Conservation (phyloP, 805 yeast species). For the Yarrowia sp. region DNA sequence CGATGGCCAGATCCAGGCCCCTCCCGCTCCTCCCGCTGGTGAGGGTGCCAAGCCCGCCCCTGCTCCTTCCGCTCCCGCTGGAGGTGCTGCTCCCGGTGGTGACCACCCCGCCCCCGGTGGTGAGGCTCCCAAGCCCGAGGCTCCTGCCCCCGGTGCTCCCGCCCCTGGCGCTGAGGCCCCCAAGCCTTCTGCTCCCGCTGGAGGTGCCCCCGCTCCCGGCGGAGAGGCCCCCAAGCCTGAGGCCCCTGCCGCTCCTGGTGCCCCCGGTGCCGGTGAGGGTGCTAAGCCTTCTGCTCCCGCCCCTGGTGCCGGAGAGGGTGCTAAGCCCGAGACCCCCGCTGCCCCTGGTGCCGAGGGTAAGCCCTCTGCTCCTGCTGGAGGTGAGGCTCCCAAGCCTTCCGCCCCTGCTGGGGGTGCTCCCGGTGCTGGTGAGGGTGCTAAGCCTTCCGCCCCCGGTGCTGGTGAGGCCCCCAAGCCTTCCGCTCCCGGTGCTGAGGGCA, state of each 20-base stretch:
- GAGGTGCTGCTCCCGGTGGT: background rate
- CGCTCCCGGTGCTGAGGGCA: background rate
- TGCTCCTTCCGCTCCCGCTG: background rate
- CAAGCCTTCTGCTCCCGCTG: background rate
- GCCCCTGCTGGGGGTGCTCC: background rate
- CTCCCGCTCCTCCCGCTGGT: slow-evolving; percentile 13
- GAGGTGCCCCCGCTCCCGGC: background rate
- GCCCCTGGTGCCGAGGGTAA: slow-evolving; percentile 3
- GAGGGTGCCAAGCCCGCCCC: slow-evolving; percentile 18
- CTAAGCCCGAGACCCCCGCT: background rate
- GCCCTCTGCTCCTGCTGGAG: background rate
- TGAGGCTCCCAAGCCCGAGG: background rate
- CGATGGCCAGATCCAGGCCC: slow-evolving; percentile 24
- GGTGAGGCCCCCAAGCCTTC: background rate
- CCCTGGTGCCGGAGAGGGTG: background rate
- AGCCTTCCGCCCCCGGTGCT: background rate
- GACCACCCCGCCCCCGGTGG: background rate
- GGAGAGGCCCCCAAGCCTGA: background rate
- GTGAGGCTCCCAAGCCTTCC: background rate
- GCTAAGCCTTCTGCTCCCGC: background rate
- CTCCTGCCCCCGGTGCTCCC: background rate
- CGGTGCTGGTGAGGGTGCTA: background rate
- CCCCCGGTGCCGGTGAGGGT: background rate
- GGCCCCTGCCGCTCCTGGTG: background rate
- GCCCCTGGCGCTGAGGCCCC: slow-evolving; percentile 1